phyloP scores from a whole-genome alignment of 441 rosid genomes.

The Macaranga tanarius region DNA sequence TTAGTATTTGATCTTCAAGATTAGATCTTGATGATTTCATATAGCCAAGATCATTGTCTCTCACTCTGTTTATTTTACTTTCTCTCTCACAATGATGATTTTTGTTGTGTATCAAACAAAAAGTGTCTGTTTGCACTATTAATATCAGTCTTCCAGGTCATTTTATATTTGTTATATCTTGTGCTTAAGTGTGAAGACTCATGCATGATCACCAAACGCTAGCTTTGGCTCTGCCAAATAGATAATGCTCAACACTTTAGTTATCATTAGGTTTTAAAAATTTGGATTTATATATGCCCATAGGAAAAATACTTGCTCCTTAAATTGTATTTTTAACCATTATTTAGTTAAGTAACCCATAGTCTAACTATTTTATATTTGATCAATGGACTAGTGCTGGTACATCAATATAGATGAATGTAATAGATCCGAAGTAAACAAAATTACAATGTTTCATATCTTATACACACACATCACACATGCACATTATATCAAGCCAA shows the following conservation, averaged over 20 bases:
- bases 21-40: constrained; percentile 2
- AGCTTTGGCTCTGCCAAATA: not conserved
- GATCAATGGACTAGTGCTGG: no score
- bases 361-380: no score
- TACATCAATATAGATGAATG: no score
- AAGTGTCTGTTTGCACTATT: not conserved
- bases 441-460: no score
- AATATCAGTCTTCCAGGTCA: constrained; percentile 2
- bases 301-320: not conserved
- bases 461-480: no score
- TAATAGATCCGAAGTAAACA: no score
- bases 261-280: no score
- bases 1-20: not conserved
- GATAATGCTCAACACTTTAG: not conserved
- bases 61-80: not conserved
- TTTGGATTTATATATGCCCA: not conserved
- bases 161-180: not conserved
- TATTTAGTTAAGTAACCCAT: no score
- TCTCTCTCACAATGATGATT: constrained; percentile 3
- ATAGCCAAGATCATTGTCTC: not conserved
- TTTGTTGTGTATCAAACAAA: not conserved
- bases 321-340: no score
- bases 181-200: constrained; percentile 3
- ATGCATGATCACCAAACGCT: not conserved
- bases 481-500: no score